Percentiles rank a stretch among this genome's conserved stretches.
These are phyloP conservation scores for Candida suzukii DNA, from an alignment of 805 yeast species.

Conservation along the genomic window DNA sequence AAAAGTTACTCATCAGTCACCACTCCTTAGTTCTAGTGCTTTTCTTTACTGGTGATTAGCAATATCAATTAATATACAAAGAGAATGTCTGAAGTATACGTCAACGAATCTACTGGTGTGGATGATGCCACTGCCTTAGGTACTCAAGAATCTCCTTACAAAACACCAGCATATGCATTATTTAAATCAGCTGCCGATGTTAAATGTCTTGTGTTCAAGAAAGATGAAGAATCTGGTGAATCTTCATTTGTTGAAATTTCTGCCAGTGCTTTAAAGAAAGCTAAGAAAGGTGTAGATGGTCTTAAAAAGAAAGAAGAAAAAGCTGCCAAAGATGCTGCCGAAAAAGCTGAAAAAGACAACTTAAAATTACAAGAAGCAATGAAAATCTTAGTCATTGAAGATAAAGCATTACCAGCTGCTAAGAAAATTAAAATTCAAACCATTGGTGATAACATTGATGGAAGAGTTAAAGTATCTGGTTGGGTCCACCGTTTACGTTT, in stretches of 20 bases:
- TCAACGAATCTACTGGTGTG: conserved; percentile 66
- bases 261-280: conserved; percentile 90
- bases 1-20: no score
- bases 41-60: no score
- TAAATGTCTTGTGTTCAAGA: conserved; percentile 54
- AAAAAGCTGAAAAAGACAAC: conserved; percentile 52
- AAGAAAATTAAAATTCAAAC: conserved; percentile 55
- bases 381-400: conserved; percentile 71
- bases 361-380: conserved; percentile 73
- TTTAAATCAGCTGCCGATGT: conserved; percentile 39
- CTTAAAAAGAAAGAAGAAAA: conserved; percentile 75
- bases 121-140: conserved; percentile 61
- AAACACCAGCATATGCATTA: conserved; percentile 79
- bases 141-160: conserved; percentile 60
- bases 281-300: conserved; percentile 92
- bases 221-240: conserved; percentile 43
- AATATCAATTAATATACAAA: no score
- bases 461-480: conserved; percentile 75
- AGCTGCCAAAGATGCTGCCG: conserved; percentile 49
- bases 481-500: conserved; percentile 94
- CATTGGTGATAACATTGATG: conserved; percentile 47
- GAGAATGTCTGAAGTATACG: conserved; percentile 37
- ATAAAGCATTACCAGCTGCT: conserved; percentile 65
- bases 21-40: no score
- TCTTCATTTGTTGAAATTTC: conserved; percentile 68